Conservation (phyloP, 2,329 filamentous ascomycete genomes). For the Penicillium occitanis region DNA sequence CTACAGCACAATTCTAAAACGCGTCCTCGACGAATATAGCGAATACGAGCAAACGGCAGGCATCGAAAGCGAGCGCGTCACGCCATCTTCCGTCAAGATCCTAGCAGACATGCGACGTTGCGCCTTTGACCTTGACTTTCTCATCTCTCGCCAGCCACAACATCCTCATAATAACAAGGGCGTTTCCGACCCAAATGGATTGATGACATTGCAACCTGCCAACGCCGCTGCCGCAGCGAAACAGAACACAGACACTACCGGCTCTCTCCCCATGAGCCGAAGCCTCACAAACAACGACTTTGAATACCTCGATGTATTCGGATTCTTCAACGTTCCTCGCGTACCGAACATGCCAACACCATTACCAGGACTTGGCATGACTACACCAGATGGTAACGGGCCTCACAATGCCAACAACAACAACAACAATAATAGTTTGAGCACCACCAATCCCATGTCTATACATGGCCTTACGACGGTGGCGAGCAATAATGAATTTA, state of each 20-base stretch:
- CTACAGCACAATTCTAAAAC: slow-evolving; percentile 75
- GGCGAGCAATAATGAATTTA: slow-evolving; percentile 38
- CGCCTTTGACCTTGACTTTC: slow-evolving; percentile 84
- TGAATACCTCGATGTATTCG: slow-evolving; percentile 89
- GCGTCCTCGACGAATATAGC: slow-evolving; percentile 81
- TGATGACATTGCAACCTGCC: slow-evolving; percentile 26
- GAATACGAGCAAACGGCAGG: slow-evolving; percentile 66
- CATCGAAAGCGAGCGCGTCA: slow-evolving; percentile 67
- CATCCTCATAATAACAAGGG: neutral
- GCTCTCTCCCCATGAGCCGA: slow-evolving; percentile 6
- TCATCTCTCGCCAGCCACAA: slow-evolving; percentile 78
- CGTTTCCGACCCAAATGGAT: neutral
- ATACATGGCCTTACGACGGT: slow-evolving; percentile 36
- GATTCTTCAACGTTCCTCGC: slow-evolving; percentile 89
- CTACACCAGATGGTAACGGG: neutral
- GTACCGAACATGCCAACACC: slow-evolving; percentile 51
- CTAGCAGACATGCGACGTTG: slow-evolving; percentile 88
- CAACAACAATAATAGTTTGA: slow-evolving; percentile 25
- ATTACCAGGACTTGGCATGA: slow-evolving; percentile 2
- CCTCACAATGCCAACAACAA: slow-evolving; percentile 26
- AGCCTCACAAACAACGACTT: slow-evolving; percentile 61
- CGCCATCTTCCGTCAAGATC: slow-evolving; percentile 80
- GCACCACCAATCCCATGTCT: slow-evolving; percentile 36
- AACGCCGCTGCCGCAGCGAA: slow-evolving; percentile 22
- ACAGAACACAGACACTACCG: neutral